Percentiles rank a stretch among this genome's conserved stretches.
Evolutionary conservation across 23 red algal genomes (phyloP).

Genomic region (Gracilaria gracilis): DNA sequence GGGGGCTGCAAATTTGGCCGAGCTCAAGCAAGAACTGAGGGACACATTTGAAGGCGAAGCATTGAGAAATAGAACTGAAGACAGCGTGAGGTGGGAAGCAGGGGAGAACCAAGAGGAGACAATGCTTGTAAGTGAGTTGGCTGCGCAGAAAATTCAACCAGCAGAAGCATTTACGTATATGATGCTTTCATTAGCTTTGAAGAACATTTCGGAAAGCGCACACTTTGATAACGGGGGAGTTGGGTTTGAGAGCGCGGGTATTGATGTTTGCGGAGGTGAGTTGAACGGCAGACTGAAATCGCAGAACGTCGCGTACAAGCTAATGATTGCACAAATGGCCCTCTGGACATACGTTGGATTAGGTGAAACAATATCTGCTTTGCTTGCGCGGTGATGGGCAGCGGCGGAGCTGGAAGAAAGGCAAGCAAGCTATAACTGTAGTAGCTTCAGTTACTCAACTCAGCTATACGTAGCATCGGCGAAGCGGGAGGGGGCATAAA

Average conservation of each 20-base stretch:
- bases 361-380: conserved; percentile 28
- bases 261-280: conserved; percentile 28
- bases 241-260: conserved; percentile 25
- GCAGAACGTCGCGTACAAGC: conserved; percentile 39
- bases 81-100: background rate
- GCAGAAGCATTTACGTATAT: conserved; percentile 48
- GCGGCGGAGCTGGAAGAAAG: too few species aligned
- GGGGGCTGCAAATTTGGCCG: conserved; percentile 2
- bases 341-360: conserved; percentile 39
- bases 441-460: too few species aligned
- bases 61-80: background rate
- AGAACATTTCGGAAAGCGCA: background rate
- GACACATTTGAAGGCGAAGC: conserved; percentile 18
- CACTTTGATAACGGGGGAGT: conserved; percentile 12
- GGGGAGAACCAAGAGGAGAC: background rate
- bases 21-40: background rate
- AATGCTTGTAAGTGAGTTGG: background rate
- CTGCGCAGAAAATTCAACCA: background rate
- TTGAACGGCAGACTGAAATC: conserved; percentile 49
- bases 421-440: too few species aligned
- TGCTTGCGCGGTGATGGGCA: conserved; percentile 37
- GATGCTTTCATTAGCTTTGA: conserved; percentile 32
- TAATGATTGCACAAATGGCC: conserved; percentile 30
- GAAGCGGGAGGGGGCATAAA: too few species aligned
- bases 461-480: too few species aligned